Evolutionary conservation across 371 early-diverging fungal species (phyloP), one percentile per base, ranked within the genome.

Genomic region (Apophysomyces variabilis): DNA sequence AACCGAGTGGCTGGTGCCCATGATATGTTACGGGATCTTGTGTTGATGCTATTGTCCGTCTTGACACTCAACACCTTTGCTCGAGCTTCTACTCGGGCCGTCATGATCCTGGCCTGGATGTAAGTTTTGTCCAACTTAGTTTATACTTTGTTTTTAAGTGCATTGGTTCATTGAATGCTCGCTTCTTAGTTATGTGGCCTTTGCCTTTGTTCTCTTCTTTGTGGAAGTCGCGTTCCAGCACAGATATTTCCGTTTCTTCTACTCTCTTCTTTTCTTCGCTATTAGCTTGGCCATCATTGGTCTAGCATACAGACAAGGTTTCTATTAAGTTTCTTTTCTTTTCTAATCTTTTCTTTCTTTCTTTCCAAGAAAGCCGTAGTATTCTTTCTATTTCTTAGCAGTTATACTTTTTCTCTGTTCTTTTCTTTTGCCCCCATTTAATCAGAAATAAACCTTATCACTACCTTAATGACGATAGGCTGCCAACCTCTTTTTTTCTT

Each of bases 91-190:
- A 72, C 70, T 35, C 61, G 64, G 45, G 68, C 69, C 37, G 79
- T 76, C 14, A 76, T 76, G 79, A 74, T 79, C 26, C 35, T 79
- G 44, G 60, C 73, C 18, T 79, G 79, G 79, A 60, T 79, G 73
- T 73, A 69, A 73, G 73, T 64, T 7, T 35, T 47, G 4, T 18
- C 1, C 7, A 11, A 7, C 18, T 13, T 18, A 5, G 18, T 32
- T 21, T 16, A 50, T 60, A 14, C 38, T 60, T 9, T 8, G 61
- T 5, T 32, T 39, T 5, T 8, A 36, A 7, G 8, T 26, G 32
- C 3, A 26, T 26, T 1, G 32, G 3, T 26, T 26, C 32, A 26
- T 26, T 26, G 32, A 26, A 26, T 26, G 3, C 3, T 26, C 3
- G 32, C 32, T 26, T 26, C 3, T 58, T 62, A 74, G 75, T 21